phyloP scores from a whole-genome alignment of 108 stramenopile species.

The Skeletonema potamos region DNA sequence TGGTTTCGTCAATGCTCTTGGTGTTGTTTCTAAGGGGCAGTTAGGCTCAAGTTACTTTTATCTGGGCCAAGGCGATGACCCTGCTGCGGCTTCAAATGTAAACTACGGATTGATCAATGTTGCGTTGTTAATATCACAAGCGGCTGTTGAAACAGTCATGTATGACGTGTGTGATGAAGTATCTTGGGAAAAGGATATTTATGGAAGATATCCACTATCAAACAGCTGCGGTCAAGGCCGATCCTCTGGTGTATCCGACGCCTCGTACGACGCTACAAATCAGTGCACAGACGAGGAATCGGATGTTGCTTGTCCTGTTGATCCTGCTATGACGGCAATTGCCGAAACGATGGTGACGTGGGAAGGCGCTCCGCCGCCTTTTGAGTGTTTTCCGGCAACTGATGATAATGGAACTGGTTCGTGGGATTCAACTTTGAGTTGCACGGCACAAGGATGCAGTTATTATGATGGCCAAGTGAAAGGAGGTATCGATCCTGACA shows the following conservation, averaged over 20 bases:
- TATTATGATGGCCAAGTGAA: slow-evolving; percentile 29
- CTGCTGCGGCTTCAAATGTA: background rate
- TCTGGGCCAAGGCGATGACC: slow-evolving; percentile 22
- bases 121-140: slow-evolving; percentile 38
- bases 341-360: slow-evolving; percentile 18
- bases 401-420: slow-evolving; percentile 19
- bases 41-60: slow-evolving; percentile 39
- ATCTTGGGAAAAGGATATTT: slow-evolving; percentile 45
- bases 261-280: slow-evolving; percentile 27
- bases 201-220: slow-evolving; percentile 37
- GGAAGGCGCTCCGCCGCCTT: slow-evolving; percentile 35
- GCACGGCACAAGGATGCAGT: slow-evolving; percentile 25
- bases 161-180: slow-evolving; percentile 42
- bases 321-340: slow-evolving; percentile 22
- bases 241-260: background rate
- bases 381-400: slow-evolving; percentile 35
- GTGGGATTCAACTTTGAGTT: slow-evolving; percentile 35
- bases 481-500: slow-evolving; percentile 33
- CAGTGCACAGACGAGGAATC: slow-evolving; percentile 33
- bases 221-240: slow-evolving; percentile 44
- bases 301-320: slow-evolving; percentile 36
- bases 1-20: slow-evolving; percentile 37
- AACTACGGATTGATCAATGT: slow-evolving; percentile 42
- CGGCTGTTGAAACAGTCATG: slow-evolving; percentile 31
- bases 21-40: slow-evolving; percentile 24